Evolutionary conservation across 495 filamentous ascomycete genomes (phyloP).

Genomic region (Entonaema liquescens): DNA sequence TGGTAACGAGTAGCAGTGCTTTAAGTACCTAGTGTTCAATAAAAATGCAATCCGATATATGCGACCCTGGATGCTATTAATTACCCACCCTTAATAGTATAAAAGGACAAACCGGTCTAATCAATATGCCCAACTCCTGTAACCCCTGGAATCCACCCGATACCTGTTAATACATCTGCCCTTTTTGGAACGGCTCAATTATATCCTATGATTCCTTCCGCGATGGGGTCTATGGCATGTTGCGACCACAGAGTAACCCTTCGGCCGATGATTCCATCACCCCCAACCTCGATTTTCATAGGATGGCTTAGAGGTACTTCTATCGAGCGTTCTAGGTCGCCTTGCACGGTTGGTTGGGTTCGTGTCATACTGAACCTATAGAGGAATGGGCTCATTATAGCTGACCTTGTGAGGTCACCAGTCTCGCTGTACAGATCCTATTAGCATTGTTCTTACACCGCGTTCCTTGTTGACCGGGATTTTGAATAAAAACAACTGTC

Average conservation of each 20-base stretch:
- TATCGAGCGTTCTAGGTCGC: constrained; percentile 19
- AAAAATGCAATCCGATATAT: too few species aligned
- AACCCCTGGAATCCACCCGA: not conserved
- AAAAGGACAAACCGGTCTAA: not conserved
- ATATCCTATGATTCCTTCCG: constrained; percentile 58
- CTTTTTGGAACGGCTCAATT: constrained; percentile 38
- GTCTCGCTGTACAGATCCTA: constrained; percentile 42
- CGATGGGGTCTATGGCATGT: constrained; percentile 42
- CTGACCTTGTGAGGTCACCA: constrained; percentile 48
- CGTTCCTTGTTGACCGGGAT: not conserved
- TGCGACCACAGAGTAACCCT: constrained; percentile 52
- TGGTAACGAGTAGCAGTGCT: too few species aligned
- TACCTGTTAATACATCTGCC: not conserved
- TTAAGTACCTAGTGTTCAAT: too few species aligned
- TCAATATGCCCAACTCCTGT: not conserved
- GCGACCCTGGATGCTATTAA: too few species aligned
- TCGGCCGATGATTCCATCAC: constrained; percentile 57
- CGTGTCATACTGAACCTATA: constrained; percentile 44
- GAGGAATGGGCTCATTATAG: constrained; percentile 48
- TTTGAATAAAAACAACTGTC: not conserved
- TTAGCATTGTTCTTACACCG: not conserved
- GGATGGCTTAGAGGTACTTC: constrained; percentile 47
- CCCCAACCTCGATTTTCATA: constrained; percentile 52
- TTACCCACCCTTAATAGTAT: too few species aligned
- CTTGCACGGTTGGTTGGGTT: not conserved